Evolutionary conservation across 805 yeast genomes (phyloP).

Genomic region (Pichia pseudocactophila): DNA sequence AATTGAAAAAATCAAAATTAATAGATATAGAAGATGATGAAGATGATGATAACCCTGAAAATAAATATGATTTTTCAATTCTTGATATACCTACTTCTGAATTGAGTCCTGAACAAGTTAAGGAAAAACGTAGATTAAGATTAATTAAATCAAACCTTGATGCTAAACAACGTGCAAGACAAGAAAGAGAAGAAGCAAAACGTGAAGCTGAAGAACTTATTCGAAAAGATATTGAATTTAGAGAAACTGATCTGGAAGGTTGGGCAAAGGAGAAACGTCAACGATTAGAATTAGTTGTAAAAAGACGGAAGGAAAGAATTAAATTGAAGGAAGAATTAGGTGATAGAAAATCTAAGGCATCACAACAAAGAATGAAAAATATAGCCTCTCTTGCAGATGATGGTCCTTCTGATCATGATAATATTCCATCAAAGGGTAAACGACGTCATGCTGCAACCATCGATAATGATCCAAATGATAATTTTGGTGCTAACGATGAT

Average conservation of each 20-base stretch:
- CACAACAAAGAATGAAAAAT: slow-evolving; percentile 86
- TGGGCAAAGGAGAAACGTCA: slow-evolving; percentile 73
- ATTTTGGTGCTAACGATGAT: slow-evolving; percentile 90
- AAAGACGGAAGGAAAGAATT: slow-evolving; percentile 54
- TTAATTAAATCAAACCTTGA: slow-evolving; percentile 81
- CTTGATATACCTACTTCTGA: slow-evolving; percentile 81
- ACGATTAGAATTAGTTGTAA: slow-evolving; percentile 50
- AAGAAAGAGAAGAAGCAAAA: slow-evolving; percentile 63
- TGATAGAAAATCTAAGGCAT: slow-evolving; percentile 84
- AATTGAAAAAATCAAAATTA: slow-evolving; percentile 55
- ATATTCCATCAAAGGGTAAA: slow-evolving; percentile 26
- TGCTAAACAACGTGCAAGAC: slow-evolving; percentile 75
- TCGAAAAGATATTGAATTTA: slow-evolving; percentile 65
- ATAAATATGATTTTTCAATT: slow-evolving; percentile 58
- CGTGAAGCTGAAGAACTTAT: slow-evolving; percentile 51
- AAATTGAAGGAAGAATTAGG: slow-evolving; percentile 68
- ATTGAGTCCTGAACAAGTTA: slow-evolving; percentile 66
- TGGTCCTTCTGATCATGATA: slow-evolving; percentile 17
- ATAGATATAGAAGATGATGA: slow-evolving; percentile 38
- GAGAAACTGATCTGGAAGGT: slow-evolving; percentile 59
- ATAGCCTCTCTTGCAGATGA: slow-evolving; percentile 83
- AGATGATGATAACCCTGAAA: slow-evolving; percentile 29
- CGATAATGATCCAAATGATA: slow-evolving; percentile 87
- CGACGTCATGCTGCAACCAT: slow-evolving; percentile 55
- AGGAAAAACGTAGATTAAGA: slow-evolving; percentile 79